Evolutionary conservation across 2,329 filamentous ascomycete genomes (phyloP), one percentile per base, ranked within the genome.

Genomic region (Sporothrix globosa): DNA sequence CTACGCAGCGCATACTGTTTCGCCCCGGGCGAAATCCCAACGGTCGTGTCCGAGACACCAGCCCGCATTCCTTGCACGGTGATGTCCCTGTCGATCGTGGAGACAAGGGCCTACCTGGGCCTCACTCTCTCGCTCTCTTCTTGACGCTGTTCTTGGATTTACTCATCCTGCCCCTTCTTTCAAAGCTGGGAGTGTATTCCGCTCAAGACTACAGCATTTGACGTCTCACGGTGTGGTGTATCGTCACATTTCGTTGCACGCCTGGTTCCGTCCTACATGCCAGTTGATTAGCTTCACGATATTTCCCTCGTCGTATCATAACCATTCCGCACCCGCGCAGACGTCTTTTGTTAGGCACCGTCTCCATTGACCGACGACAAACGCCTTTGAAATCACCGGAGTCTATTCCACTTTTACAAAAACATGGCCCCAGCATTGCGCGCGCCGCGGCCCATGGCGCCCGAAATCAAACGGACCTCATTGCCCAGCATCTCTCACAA

Each of bases 31-130:
- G 13, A 44, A n/a, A 34, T 14, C 30, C 27, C 41, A 69, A 34
- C 44, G 61, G 63, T 39, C 46, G 63, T 41, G 46, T 27, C 63
- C 46, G 63, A 52, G 56, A 69, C 44, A 63, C 3, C 54, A 63
- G 30, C 39, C 68, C n/a, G 41, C 68, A 70, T 70, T 70, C 50
- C 48, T 50, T 53, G 27, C 19, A 11, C 46, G 21, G 27, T 50
- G 46, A 39, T 46, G 63, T 52, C 39, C 27, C 46, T 52, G 63
- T 66, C 63, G 63, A 52, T 52, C 63, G 63, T 14, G 46, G 60
- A 14, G 21, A 48, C 60, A 65, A 61, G 21, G 24, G 39, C 39
- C 41, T 44, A 4, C 41, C 39, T 27, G n/a, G 41, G 39, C 44
- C 41, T 65, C 21, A 14, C 13, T 27, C 41, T 27, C 11, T 24